Evolutionary conservation across 768 basidiomycete species (phyloP), one percentile per base, ranked within the genome.

Genomic region (Pleurotus platypus): DNA sequence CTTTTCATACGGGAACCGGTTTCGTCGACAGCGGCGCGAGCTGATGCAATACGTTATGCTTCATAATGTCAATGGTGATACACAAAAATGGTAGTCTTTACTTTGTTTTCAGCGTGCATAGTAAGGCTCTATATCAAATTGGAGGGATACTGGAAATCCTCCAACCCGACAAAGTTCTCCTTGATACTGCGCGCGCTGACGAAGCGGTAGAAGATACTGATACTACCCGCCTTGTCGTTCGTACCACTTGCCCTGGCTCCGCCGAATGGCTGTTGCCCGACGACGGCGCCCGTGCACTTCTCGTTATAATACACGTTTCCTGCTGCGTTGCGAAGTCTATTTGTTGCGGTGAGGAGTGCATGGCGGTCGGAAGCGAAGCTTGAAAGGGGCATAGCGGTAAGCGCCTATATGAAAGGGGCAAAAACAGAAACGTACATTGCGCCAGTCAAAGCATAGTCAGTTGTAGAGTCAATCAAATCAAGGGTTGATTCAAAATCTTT

Each of bases 231-330:
- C 75, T 98, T 99, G 72, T 98, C 97, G 77, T 98, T 98, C 60
- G 96, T 99, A 26, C 97, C 96, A 67, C 90, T 92, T 30, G 81
- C 90, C 38, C 95, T 85, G 2, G 86, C 92, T 27, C 97, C 97
- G 48, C 97, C 97, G 68, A 99, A 99, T 9, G 97, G 96, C 72
- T 99, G 95, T 70, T 98, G 95, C 7, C 94, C 96, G 37, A 98
- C 94, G 49, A 92, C 91, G n/a, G 94, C 94, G 30, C 94, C 94
- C 1, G 96, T 99, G 73, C 94, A 98, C 72, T 96, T 95, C 64
- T 98, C 95, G 71, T 98, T 98, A 75, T 94, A 93, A 77, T 99
- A 99, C 56, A 96, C 86, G 70, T 98, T 99, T 2, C 97, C 97
- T 2, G 97, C 92, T 1, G 94, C 80, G 73, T 96, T 89, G 56